Percentiles rank a stretch among this genome's conserved stretches.
Conservation (phyloP, 257 asterid genomes). For the Petunia axillaris region DNA sequence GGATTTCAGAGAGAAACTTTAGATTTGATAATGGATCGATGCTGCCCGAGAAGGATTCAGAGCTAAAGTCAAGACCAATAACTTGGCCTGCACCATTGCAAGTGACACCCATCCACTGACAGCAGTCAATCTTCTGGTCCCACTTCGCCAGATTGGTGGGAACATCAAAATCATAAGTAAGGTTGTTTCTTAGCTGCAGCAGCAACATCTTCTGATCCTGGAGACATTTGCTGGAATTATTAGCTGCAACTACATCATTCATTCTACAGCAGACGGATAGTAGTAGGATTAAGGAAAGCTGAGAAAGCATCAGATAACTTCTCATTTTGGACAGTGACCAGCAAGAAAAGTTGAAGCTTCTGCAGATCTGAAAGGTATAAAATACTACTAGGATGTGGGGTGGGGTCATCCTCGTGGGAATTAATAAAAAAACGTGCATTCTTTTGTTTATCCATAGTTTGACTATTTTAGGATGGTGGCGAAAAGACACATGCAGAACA, state of each 20-base stretch:
- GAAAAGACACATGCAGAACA: too few species aligned
- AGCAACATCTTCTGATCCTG: constrained; percentile 45
- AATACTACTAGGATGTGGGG: too few species aligned
- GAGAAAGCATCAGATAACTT: constrained; percentile 16
- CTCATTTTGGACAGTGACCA: constrained; percentile 28
- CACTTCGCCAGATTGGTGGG: constrained; percentile 51
- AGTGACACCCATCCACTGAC: constrained; percentile 54
- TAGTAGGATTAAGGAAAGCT: constrained; percentile 24
- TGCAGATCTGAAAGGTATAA: too few species aligned
- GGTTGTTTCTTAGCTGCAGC: constrained; percentile 46
- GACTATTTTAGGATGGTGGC: too few species aligned
- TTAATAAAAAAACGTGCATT: too few species aligned
- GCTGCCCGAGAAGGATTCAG: constrained; percentile 48
- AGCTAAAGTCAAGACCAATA: constrained; percentile 51
- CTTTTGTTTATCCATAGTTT: too few species aligned
- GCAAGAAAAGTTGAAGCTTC: too few species aligned
- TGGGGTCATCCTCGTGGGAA: too few species aligned
- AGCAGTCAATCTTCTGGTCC: constrained; percentile 47
- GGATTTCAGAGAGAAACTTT: constrained; percentile 30
- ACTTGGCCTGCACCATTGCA: constrained; percentile 50
- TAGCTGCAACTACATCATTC: constrained; percentile 19
- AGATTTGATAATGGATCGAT: constrained; percentile 40
- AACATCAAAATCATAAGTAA: constrained; percentile 49
- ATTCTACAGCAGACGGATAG: constrained; percentile 18
- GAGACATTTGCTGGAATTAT: constrained; percentile 41